Conservation (phyloP, 805 yeast genomes). For the Wickerhamiella dianesei region DNA sequence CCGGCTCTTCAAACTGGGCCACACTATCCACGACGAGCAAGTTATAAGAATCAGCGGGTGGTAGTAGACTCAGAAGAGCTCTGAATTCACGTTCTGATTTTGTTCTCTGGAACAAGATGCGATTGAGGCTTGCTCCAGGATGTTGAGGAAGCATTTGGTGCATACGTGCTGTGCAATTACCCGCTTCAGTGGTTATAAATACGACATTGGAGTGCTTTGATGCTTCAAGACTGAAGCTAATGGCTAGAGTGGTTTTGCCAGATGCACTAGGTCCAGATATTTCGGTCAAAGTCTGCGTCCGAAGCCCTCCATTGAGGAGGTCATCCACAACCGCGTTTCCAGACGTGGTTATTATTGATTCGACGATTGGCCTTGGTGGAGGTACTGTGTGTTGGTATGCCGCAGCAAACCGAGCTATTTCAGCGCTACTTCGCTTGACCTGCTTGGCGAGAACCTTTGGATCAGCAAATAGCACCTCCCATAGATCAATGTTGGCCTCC, state of each 20-base stretch:
- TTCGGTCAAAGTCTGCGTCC: conserved; percentile 48
- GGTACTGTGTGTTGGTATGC: background rate
- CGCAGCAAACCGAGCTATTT: conserved; percentile 7
- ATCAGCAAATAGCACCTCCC: conserved; percentile 7
- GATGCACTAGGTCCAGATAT: conserved; percentile 72
- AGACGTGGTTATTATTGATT: conserved; percentile 26
- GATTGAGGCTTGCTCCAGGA: too few relatives aligned
- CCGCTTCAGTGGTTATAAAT: background rate
- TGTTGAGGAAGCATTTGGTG: background rate
- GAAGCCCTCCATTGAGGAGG: conserved; percentile 43
- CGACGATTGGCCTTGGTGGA: background rate
- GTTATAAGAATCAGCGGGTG: conserved; percentile 12
- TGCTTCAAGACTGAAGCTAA: background rate
- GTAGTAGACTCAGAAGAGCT: background rate
- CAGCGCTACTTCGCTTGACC: conserved; percentile 6
- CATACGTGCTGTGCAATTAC: background rate
- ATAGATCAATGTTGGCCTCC: background rate
- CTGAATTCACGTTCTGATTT: background rate
- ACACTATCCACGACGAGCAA: conserved; percentile 68
- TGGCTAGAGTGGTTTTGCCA: conserved; percentile 47
- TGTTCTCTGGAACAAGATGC: background rate
- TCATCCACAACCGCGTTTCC: conserved; percentile 41
- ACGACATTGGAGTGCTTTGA: background rate
- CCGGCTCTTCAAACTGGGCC: conserved; percentile 27
- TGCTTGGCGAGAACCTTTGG: conserved; percentile 5